These are phyloP conservation scores for Plenodomus biglobosus DNA, from an alignment of 2,329 filamentous ascomycete species.

Conservation along the genomic window DNA sequence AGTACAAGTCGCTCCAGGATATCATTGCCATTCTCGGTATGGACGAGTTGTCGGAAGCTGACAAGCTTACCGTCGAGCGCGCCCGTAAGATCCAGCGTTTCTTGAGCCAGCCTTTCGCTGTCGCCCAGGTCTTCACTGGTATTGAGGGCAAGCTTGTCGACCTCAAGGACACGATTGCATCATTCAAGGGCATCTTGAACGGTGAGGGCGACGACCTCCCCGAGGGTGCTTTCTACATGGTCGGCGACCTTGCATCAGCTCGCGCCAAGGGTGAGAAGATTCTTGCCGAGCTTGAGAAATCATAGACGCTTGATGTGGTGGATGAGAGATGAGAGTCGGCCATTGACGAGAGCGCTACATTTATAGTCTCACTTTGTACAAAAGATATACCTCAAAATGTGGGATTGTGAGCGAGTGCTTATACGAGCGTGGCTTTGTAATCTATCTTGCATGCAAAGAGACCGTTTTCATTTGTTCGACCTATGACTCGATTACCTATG, in stretches of 20 bases:
- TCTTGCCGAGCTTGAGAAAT: slow-evolving; percentile 81
- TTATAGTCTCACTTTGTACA: slow-evolving; percentile 43
- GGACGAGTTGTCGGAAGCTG: slow-evolving; percentile 98
- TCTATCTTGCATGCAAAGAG: slow-evolving; percentile 46
- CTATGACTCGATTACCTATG: not conserved
- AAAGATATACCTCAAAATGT: slow-evolving; percentile 42
- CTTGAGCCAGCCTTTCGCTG: slow-evolving; percentile 98
- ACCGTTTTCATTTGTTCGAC: slow-evolving; percentile 33
- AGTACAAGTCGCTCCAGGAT: slow-evolving; percentile 99
- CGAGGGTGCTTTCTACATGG: slow-evolving; percentile 96
- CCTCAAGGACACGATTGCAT: slow-evolving; percentile 96
- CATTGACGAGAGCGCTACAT: slow-evolving; percentile 36
- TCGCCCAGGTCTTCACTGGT: slow-evolving; percentile 80
- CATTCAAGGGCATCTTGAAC: slow-evolving; percentile 94
- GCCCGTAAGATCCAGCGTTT: slow-evolving; percentile 99
- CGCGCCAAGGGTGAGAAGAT: slow-evolving; percentile 99
- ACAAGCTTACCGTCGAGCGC: slow-evolving; percentile 99
- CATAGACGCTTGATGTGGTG: slow-evolving; percentile 38
- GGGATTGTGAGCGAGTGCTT: slow-evolving; percentile 39
- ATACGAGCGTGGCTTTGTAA: slow-evolving; percentile 43
- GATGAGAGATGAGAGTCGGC: slow-evolving; percentile 39
- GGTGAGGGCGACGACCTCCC: slow-evolving; percentile 96
- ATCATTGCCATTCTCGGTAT: slow-evolving; percentile 99
- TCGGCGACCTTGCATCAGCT: slow-evolving; percentile 91
- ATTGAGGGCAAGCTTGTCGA: slow-evolving; percentile 97